Base-by-base conservation (phyloP, 2,329 filamentous ascomycete species). In the Arthrobotrys sphaeroides region DNA sequence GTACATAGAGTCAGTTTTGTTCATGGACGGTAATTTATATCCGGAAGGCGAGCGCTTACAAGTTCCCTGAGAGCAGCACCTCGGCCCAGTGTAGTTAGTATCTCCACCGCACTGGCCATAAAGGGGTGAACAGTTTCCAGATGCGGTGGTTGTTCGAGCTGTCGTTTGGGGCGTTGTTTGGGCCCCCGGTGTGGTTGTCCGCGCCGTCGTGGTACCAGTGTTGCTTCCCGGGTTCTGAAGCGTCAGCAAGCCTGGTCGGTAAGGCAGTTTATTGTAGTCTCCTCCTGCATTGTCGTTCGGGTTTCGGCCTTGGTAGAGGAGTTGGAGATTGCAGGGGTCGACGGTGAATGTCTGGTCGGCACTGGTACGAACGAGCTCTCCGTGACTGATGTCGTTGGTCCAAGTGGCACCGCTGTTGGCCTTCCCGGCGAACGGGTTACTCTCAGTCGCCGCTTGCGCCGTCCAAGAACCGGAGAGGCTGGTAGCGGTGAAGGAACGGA, bases 381-480 rank as follows among this genome's bases (percentile, higher is more conserved):
- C 89, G 79, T 90, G 69, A 24, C 86, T 89, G 80, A 91, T 90
- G 73, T 90, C 88, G 80, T 89, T 87, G 51, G 88, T 89, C 89
- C 89, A 91, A 16, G 84, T 85, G 0, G 87, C 87, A 38, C 87
- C 88, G 57, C 85, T 89, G 82, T 90, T 90, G 26, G 85, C 87
- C 83, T 88, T 89, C 78, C 89, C 87, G n/a, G 88, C 88, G 73
- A 91, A 91, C 0, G 89, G 88, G 28, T 55, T 55, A 31, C 51
- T 55, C 20, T 55, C 51, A 38, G 31, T 55, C 5, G 51, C 51
- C 2, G 88, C 87, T 78, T 90, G 86, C 7, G 85, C 77, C 0
- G 87, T 88, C 89, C 89, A 91, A 2, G 81, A 60, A 6, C 89
- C 89, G 38, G 80, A 80, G 6, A 90, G 84, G 78, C 83, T 86